phyloP scores from a whole-genome alignment of 768 basidiomycete genomes.

The Cantharellus anzutake region DNA sequence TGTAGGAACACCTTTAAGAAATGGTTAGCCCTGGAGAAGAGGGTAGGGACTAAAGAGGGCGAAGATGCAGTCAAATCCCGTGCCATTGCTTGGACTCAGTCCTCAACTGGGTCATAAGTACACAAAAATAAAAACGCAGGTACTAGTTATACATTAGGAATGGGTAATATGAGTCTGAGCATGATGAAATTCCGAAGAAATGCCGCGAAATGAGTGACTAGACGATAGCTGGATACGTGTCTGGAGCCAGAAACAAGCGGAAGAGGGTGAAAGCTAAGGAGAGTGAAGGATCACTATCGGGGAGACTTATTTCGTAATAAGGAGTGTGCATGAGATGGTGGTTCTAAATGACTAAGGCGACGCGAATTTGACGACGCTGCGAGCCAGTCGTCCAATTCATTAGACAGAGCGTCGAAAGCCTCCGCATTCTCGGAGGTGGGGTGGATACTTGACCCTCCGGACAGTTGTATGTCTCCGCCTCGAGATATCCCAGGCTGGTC shows the following conservation, averaged over 20 bases:
- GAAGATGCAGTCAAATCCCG: conserved; percentile 63
- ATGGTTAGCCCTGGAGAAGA: conserved; percentile 77
- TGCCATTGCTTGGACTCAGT: conserved; percentile 79
- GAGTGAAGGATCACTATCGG: conserved; percentile 9
- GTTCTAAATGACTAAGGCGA: conserved; percentile 47
- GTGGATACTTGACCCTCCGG: conserved; percentile 40
- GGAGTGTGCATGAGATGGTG: conserved; percentile 18
- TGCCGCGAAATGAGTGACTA: neutral
- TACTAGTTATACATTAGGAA: neutral
- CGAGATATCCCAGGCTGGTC: conserved; percentile 50
- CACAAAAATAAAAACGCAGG: neutral
- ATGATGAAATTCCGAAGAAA: neutral
- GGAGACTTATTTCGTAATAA: neutral
- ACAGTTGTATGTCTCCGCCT: conserved; percentile 33
- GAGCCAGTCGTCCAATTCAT: conserved; percentile 66
- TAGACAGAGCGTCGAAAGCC: conserved; percentile 59
- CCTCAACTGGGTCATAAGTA: neutral
- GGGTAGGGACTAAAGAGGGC: conserved; percentile 75
- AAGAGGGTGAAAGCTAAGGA: conserved; percentile 6
- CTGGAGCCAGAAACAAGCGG: neutral
- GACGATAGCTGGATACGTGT: neutral
- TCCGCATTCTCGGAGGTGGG: conserved; percentile 69
- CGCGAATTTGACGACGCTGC: conserved; percentile 52
- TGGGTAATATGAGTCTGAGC: neutral
- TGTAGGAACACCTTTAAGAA: conserved; percentile 89